Conservation (phyloP, 129 eudicot genomes). For the Tanacetum coccineum region DNA sequence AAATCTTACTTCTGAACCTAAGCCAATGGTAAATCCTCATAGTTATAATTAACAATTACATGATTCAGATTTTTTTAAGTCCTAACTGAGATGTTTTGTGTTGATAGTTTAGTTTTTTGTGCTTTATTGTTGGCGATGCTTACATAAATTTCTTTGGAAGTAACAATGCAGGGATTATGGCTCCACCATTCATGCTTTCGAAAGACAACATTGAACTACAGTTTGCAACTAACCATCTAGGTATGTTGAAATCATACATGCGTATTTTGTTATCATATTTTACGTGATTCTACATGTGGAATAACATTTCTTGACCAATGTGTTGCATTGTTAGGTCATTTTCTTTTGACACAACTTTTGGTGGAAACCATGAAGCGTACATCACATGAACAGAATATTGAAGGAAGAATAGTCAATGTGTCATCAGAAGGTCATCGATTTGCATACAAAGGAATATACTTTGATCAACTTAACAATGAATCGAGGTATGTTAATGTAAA, state of each 20-base stretch:
- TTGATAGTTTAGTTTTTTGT: background rate
- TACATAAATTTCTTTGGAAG: conserved; percentile 27
- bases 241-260: conserved; percentile 21
- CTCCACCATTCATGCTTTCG: conserved; percentile 60
- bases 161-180: conserved; percentile 88
- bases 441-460: conserved; percentile 62
- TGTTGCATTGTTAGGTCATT: conserved; percentile 49
- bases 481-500: conserved; percentile 34
- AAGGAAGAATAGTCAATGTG: conserved; percentile 72
- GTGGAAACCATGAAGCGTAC: conserved; percentile 70
- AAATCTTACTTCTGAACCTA: too few relatives aligned
- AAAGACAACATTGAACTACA: conserved; percentile 73
- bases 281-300: background rate
- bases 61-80: background rate
- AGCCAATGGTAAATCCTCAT: too few relatives aligned
- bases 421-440: conserved; percentile 60
- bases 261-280: conserved; percentile 1
- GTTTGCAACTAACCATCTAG: conserved; percentile 84
- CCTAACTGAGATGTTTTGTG: too few relatives aligned
- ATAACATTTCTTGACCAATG: background rate
- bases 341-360: conserved; percentile 69
- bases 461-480: conserved; percentile 57
- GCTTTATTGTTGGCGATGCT: background rate
- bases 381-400: conserved; percentile 48
- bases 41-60: background rate